Conservation (phyloP, 345 rosid genomes). For the Ricinus communis region DNA sequence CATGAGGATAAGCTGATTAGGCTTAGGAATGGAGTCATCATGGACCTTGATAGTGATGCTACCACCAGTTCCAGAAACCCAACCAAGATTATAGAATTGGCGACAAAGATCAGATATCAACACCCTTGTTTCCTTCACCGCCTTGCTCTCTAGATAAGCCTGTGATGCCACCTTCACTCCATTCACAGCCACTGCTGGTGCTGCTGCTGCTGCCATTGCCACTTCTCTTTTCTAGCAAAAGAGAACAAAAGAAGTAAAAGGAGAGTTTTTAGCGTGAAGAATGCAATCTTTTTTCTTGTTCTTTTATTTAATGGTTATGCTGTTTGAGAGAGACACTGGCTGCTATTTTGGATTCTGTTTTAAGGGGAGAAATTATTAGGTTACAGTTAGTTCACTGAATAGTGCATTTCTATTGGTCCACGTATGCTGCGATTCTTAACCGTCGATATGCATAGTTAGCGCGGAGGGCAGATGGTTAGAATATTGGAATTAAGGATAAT, state of each 20-base stretch:
- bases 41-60: slow-evolving; percentile 85
- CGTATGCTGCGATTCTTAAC: background rate
- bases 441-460: background rate
- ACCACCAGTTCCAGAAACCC: slow-evolving; percentile 96
- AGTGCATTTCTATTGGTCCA: background rate
- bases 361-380: background rate
- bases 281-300: background rate
- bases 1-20: slow-evolving; percentile 79
- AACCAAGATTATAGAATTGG: slow-evolving; percentile 83
- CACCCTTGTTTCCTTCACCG: slow-evolving; percentile 60
- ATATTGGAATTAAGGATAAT: too few relatives aligned
- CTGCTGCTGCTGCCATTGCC: slow-evolving; percentile 3
- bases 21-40: slow-evolving; percentile 70
- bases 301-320: background rate
- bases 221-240: background rate
- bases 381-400: background rate
- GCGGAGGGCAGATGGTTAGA: too few relatives aligned
- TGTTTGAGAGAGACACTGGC: background rate
- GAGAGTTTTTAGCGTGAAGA: too few relatives aligned
- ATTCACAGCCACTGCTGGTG: slow-evolving; percentile 12
- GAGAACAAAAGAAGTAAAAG: too few relatives aligned
- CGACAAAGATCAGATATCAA: slow-evolving; percentile 78
- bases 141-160: slow-evolving; percentile 66
- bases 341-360: background rate
- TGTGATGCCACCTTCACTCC: slow-evolving; percentile 45